phyloP scores from a whole-genome alignment of 2,329 filamentous ascomycete genomes.

The Epichloe sylvatica region DNA sequence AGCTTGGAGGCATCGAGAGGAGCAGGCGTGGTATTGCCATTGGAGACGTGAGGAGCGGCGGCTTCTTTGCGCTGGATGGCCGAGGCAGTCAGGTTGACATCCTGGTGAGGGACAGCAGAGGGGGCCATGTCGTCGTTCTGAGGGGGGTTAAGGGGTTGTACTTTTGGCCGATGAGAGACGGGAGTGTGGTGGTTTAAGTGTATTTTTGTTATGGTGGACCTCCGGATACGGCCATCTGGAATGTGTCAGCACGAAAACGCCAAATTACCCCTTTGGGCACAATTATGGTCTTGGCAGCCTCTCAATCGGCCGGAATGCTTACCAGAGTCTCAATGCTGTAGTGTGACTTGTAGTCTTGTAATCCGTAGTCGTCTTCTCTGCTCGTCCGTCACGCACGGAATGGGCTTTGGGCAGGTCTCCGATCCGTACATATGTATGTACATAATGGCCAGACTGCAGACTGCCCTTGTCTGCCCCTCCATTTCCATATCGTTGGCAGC shows the following conservation, averaged over 20 bases:
- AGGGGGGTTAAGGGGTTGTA: not conserved
- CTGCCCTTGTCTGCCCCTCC: not conserved
- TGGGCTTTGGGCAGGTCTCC: not conserved
- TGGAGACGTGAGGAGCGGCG: slow-evolving; percentile 19
- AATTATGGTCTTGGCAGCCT: not conserved
- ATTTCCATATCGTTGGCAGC: not conserved
- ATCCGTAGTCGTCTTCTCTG: not conserved
- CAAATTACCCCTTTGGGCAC: not conserved
- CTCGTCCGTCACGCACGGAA: not conserved
- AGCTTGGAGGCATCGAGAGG: slow-evolving; percentile 50
- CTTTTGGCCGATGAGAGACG: not conserved
- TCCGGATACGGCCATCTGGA: not conserved
- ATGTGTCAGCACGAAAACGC: not conserved
- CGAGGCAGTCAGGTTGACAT: slow-evolving; percentile 36
- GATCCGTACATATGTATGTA: not conserved
- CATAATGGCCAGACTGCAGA: no score
- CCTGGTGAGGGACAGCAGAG: slow-evolving; percentile 31
- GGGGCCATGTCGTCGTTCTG: slow-evolving; percentile 27
- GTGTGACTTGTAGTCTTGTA: not conserved
- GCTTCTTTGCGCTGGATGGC: slow-evolving; percentile 37
- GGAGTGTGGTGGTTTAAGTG: not conserved
- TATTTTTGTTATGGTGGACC: not conserved
- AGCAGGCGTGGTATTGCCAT: slow-evolving; percentile 33
- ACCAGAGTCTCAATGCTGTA: not conserved
- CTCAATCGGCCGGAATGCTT: not conserved